Base-by-base conservation (phyloP, 352 stramenopile genomes). In the Phytopythium vexans region DNA sequence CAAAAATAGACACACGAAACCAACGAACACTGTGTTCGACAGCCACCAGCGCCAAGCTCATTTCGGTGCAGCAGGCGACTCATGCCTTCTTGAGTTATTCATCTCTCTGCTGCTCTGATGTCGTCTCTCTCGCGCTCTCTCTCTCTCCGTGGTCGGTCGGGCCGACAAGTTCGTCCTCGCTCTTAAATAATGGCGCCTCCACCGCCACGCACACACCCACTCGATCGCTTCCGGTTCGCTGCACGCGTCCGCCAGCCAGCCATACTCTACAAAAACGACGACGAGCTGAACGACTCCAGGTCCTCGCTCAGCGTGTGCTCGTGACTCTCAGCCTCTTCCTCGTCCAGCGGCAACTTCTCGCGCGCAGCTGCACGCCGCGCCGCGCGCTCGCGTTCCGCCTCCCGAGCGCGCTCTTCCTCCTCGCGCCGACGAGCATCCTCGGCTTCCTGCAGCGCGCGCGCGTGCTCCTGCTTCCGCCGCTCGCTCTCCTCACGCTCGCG, bases 261-360 rank as follows among this genome's bases (percentile, higher is more conserved):
- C 41, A 44, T 48, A 51, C 11, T 43, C 79, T 77, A 92, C 74
- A 93, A 82, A 82, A 93, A 95, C 43, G 82, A 91, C 49, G 85
- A 92, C 41, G 85, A 91, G 65, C 82, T 92, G 68, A 95, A 95
- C 45, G 77, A 76, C 68, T 90, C 81, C 56, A 95, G 57, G 58
- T 95, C 85, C 43, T 92, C 77, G 27, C 67, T 89, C 54, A 91
- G 57, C 21, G 72, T 87, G 54, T 80, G 68, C 34, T 94, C 80
- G 60, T 92, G 78, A 32, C 81, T 68, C 46, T 89, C 77, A 6
- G 77, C 56, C 49, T 87, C 84, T 15, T 92, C 70, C 44, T 86
- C 70, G 41, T 61, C 66, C 35, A 65, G 67, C 35, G 21, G 11
- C 47, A 92, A 50, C 50, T 94, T 94, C 41, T 89, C 82, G 16